These are phyloP conservation scores for Fusarium beomiforme DNA, from an alignment of 2,329 filamentous ascomycete species.

Conservation along the genomic window DNA sequence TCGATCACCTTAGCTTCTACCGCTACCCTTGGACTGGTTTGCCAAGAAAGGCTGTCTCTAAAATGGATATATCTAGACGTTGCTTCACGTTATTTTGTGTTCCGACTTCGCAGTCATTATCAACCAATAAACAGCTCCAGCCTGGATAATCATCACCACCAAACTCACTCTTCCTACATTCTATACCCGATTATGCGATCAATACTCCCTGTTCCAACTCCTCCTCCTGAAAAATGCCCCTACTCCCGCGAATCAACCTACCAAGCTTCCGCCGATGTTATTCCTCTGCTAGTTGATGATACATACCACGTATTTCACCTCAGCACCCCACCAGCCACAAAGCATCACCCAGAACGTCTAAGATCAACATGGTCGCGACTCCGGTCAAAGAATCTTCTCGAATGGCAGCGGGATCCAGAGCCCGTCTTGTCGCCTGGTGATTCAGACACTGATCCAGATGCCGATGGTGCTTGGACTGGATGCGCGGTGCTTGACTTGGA, in stretches of 20 bases:
- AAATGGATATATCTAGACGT: slow-evolving; percentile 26
- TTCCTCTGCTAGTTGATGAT: slow-evolving; percentile 48
- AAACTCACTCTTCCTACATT: neutral
- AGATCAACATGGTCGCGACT: slow-evolving; percentile 47
- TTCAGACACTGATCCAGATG: slow-evolving; percentile 38
- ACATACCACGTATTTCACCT: slow-evolving; percentile 52
- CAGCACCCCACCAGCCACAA: slow-evolving; percentile 45
- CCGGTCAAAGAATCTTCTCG: slow-evolving; percentile 43
- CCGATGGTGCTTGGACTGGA: slow-evolving; percentile 50
- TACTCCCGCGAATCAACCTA: slow-evolving; percentile 43
- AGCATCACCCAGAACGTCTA: slow-evolving; percentile 47
- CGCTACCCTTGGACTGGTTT: neutral
- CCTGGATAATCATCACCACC: slow-evolving; percentile 2
- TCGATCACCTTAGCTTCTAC: neutral
- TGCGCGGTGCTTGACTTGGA: slow-evolving; percentile 47
- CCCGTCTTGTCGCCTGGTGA: slow-evolving; percentile 40
- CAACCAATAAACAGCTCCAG: slow-evolving; percentile 7
- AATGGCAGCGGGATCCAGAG: slow-evolving; percentile 44
- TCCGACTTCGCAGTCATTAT: neutral
- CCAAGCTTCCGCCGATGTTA: slow-evolving; percentile 49
- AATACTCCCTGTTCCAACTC: slow-evolving; percentile 33
- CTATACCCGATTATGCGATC: slow-evolving; percentile 25
- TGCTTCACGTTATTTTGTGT: neutral
- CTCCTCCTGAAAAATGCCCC: slow-evolving; percentile 40
- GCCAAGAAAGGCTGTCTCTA: neutral